Base-by-base conservation (phyloP, 306 rosid species). In the Fagus crenata region DNA sequence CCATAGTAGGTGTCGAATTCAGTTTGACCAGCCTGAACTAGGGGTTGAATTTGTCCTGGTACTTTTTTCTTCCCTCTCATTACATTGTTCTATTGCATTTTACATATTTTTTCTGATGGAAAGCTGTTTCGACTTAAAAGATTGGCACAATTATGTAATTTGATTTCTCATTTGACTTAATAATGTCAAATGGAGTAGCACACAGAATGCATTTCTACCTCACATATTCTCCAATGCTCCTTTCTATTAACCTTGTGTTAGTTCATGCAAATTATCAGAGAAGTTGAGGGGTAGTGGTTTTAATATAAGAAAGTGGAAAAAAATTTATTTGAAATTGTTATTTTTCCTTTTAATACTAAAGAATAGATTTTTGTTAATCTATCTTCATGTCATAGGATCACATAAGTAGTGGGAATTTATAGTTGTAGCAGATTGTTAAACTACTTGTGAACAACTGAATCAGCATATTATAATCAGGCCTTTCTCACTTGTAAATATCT, bases 11-110 rank as follows among this genome's bases (percentile, higher is more conserved):
- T 92, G 85, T 61, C 67, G 82, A 77, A 91, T 95, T 84, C 93
- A 90, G 89, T 95, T 92, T 95, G 97, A 88, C 79, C 85, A 77
- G 78, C 87, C 87, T 83, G 90, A 92, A 75, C 83, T 95, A 28
- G 99, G 99, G 73, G 97, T 87, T 85, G 95, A 88, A 79, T 84
- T 77, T 87, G 90, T 95, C 86, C 82, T 70, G 97, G 97, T 95
- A 90, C 79, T 84, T 55, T 73, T 22, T 86, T 51, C 77, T 80
- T 82, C 22, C 31, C 76, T 74, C 63, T 75, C 3, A 22, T 35
- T 65, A 14, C 49, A 70, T 35, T 53, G 40, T 53, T 78, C 71
- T 55, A 14, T 65, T 46, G 53, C n/a, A 40, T 41, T 3, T 22
- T 37, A 75, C 11, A 32, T 67, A 41, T 7, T 22, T 22, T 77